phyloP scores from a whole-genome alignment of 345 rosid species.

The Balakata baccata region DNA sequence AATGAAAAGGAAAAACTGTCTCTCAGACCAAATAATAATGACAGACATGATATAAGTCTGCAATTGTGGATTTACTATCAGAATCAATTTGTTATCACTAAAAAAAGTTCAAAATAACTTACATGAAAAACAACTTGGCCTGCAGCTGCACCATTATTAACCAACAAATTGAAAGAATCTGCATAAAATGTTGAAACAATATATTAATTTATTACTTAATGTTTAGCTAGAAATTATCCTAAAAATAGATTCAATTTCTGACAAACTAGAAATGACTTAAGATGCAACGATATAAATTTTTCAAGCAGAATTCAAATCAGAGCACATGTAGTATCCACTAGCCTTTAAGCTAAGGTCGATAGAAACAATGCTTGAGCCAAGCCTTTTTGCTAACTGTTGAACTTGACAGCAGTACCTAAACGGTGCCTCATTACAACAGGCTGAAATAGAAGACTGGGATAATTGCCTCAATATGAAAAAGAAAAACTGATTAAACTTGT shows the following conservation, averaged over 20 bases:
- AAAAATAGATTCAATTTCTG: not conserved
- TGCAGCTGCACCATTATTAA: conserved; percentile 91
- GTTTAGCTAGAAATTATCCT: not conserved
- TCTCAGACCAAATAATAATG: not conserved
- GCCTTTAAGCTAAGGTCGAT: not conserved
- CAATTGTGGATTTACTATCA: not conserved
- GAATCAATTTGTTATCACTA: not conserved
- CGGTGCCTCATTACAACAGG: not conserved
- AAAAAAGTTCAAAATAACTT: conserved; percentile 23
- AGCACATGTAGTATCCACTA: not conserved
- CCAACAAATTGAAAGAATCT: conserved; percentile 95
- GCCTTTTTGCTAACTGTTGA: not conserved
- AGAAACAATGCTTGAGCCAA: not conserved
- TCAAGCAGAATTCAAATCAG: not conserved
- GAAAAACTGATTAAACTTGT: too few species aligned
- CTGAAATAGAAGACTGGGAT: not conserved
- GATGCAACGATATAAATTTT: not conserved
- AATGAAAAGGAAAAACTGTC: not conserved
- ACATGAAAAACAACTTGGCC: conserved; percentile 97
- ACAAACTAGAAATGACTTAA: not conserved
- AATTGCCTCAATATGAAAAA: too few species aligned
- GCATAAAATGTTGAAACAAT: conserved; percentile 18
- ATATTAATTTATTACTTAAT: not conserved
- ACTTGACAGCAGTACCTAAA: not conserved
- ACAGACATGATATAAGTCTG: not conserved